Conservation (phyloP, 2,329 filamentous ascomycete genomes). For the Elsinoe australis region DNA sequence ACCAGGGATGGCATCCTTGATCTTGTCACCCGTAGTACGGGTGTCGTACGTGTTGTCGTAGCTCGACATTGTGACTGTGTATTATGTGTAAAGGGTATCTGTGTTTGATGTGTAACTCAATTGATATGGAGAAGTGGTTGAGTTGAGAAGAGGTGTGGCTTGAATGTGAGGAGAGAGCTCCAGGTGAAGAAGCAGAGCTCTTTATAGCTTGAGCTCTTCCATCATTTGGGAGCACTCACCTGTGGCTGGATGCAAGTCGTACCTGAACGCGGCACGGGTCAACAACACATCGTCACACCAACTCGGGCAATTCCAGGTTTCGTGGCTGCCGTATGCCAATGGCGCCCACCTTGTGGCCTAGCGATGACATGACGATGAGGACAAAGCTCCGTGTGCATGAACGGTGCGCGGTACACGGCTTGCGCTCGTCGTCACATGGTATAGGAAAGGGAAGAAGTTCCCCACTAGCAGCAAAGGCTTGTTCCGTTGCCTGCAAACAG, state of each 20-base stretch:
- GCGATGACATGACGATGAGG: slow-evolving; percentile 11
- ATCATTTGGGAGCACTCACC: not conserved
- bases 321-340: slow-evolving; percentile 8
- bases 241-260: not conserved
- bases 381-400: slow-evolving; percentile 8
- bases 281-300: slow-evolving; percentile 6
- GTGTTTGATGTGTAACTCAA: not conserved
- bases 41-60: too few species aligned
- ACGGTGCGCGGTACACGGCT: slow-evolving; percentile 6
- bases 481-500: not conserved
- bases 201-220: slow-evolving; percentile 17
- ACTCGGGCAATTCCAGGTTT: slow-evolving; percentile 12
- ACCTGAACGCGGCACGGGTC: not conserved
- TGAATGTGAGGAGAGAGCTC: slow-evolving; percentile 1
- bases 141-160: not conserved
- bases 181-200: not conserved
- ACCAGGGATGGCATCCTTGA: slow-evolving; percentile 6
- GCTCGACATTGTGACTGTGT: slow-evolving; percentile 17
- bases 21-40: slow-evolving; percentile 15
- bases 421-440: slow-evolving; percentile 10
- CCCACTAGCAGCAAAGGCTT: slow-evolving; percentile 5
- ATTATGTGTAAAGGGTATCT: not conserved
- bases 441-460: not conserved
- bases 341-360: slow-evolving; percentile 8
- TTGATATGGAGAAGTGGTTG: not conserved